A percentile compares a stretch with the other conserved stretches of the same genome.
Evolutionary conservation across 768 basidiomycete species (phyloP).

Genomic region (Lentinus tigrinus): DNA sequence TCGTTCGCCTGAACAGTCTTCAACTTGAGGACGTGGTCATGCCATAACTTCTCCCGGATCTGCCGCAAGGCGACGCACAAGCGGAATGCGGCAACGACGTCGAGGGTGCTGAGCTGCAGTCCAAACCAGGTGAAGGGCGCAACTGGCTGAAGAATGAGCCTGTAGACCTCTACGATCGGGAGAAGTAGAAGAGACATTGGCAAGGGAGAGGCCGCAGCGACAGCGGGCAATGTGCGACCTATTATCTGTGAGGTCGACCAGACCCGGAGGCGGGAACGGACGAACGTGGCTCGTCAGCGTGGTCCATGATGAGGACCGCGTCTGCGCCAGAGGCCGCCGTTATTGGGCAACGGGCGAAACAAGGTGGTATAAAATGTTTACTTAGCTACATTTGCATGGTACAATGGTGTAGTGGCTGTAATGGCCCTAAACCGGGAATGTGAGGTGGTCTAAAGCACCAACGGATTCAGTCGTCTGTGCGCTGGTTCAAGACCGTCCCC

Average conservation of each 20-base stretch:
- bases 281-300: not conserved
- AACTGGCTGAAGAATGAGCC: conserved; percentile 54
- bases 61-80: conserved; percentile 71
- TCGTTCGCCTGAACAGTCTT: conserved; percentile 28
- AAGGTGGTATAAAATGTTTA: not conserved
- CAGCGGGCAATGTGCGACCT: not conserved
- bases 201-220: not conserved
- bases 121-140: conserved; percentile 71
- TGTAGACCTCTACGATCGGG: conserved; percentile 48
- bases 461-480: conserved; percentile 65
- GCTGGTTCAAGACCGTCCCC: conserved; percentile 93
- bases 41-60: conserved; percentile 50
- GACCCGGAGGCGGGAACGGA: not conserved
- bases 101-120: conserved; percentile 56
- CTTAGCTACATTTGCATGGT: conserved; percentile 1
- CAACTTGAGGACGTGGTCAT: conserved; percentile 39
- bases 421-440: conserved; percentile 82
- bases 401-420: conserved; percentile 74
- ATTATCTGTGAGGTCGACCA: not conserved
- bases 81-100: conserved; percentile 64
- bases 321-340: not conserved
- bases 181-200: conserved; percentile 38
- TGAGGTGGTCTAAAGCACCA: conserved; percentile 56
- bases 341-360: not conserved
- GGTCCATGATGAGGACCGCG: not conserved